These are phyloP conservation scores for Datura wrightii DNA, from an alignment of 257 asterid species.

Conservation along the genomic window DNA sequence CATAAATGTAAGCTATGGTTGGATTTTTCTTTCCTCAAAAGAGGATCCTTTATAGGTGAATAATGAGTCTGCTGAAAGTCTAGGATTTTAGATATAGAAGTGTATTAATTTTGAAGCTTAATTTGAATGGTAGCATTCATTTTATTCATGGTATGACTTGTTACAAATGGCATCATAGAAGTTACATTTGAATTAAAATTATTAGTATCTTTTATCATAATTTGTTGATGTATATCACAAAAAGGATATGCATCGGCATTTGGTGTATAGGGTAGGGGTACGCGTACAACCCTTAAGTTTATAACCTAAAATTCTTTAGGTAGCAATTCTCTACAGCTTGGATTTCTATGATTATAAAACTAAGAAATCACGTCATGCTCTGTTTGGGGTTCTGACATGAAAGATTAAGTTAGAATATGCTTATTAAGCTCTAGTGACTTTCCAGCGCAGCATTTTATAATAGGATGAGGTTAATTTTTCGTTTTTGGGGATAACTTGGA, in stretches of 20 bases:
- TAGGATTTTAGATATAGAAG: neutral
- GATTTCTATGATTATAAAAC: neutral
- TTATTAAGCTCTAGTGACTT: neutral
- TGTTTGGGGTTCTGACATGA: neutral
- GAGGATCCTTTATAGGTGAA: slow-evolving; percentile 16
- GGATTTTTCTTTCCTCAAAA: neutral
- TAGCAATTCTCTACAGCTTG: neutral
- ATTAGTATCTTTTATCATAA: slow-evolving; percentile 21
- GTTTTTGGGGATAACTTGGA: neutral
- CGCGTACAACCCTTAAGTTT: neutral
- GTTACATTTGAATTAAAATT: slow-evolving; percentile 2
- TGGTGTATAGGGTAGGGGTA: neutral
- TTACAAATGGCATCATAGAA: slow-evolving; percentile 4
- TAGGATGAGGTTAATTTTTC: neutral
- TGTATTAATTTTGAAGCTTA: slow-evolving; percentile 7
- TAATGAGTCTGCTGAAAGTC: neutral
- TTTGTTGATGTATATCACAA: neutral
- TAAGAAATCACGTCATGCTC: neutral
- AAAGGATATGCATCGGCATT: neutral
- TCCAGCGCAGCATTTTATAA: neutral
- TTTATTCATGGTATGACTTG: neutral
- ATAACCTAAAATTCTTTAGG: neutral
- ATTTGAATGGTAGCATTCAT: neutral
- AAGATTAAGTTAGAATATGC: neutral
- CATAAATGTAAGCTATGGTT: neutral